Percentiles rank a stretch among this genome's conserved stretches.
Conservation (phyloP, 2,329 filamentous ascomycete genomes). For the Ascocoryne sarcoides region DNA sequence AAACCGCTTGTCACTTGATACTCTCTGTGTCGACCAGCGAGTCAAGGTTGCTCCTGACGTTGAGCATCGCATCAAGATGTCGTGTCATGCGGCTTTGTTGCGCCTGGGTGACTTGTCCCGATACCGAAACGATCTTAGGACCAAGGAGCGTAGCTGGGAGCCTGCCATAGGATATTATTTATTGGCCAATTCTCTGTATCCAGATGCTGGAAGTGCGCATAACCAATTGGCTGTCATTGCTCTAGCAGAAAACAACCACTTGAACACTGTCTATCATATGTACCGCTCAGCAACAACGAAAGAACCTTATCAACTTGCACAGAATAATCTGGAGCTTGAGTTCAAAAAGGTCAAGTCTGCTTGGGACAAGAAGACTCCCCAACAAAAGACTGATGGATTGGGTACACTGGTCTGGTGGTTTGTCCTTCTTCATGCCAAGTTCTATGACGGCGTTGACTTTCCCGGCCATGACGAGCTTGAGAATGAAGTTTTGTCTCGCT, state of each 20-base stretch:
- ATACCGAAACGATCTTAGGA: constrained; percentile 68
- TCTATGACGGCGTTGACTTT: constrained; percentile 69
- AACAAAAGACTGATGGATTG: constrained; percentile 17
- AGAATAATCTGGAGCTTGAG: constrained; percentile 68
- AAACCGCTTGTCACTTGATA: constrained; percentile 21
- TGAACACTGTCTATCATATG: constrained; percentile 81
- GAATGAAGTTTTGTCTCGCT: constrained; percentile 70
- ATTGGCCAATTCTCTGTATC: constrained; percentile 70
- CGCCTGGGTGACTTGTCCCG: constrained; percentile 84
- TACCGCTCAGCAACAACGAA: constrained; percentile 73
- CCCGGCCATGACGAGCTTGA: constrained; percentile 73
- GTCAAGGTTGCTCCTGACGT: constrained; percentile 18
- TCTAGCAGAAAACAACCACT: constrained; percentile 66
- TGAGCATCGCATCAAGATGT: constrained; percentile 48
- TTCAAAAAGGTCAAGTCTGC: constrained; percentile 57
- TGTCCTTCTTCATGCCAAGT: constrained; percentile 74
- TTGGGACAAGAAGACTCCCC: constrained; percentile 38
- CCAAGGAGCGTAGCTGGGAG: constrained; percentile 64
- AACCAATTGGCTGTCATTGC: constrained; percentile 88
- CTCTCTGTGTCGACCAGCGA: constrained; percentile 20
- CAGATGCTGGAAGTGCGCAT: constrained; percentile 71
- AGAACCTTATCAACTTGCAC: constrained; percentile 65
- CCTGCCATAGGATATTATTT: constrained; percentile 77
- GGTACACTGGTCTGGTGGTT: constrained; percentile 73
- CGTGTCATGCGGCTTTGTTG: constrained; percentile 76